Evolutionary conservation across 2,329 filamentous ascomycete species (phyloP).

Genomic region (Aspergillus bombycis): DNA sequence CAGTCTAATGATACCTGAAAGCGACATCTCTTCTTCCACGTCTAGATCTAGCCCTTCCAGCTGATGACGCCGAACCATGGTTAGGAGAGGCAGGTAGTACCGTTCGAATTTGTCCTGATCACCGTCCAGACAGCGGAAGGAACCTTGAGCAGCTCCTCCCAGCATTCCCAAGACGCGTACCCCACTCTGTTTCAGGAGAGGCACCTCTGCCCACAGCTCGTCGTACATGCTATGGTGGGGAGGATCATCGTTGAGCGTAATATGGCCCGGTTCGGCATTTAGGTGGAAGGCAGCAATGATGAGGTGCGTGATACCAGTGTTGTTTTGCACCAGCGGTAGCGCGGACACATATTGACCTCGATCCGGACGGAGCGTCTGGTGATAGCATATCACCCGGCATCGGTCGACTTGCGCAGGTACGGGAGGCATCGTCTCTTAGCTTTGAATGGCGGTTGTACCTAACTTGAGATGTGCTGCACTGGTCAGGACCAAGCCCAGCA

Average conservation of each 20-base stretch:
- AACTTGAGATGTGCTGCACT: constrained; percentile 2
- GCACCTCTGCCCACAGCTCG: constrained; percentile 77
- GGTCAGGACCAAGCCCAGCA: neutral
- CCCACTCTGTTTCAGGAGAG: constrained; percentile 70
- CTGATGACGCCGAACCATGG: constrained; percentile 63
- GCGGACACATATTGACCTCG: constrained; percentile 61
- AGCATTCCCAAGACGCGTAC: constrained; percentile 85
- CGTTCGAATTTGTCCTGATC: constrained; percentile 65
- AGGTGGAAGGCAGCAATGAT: constrained; percentile 87
- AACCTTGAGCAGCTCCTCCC: constrained; percentile 79
- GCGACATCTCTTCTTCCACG: constrained; percentile 75
- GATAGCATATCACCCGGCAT: constrained; percentile 55
- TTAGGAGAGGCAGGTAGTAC: constrained; percentile 71
- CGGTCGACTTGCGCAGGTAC: constrained; percentile 30
- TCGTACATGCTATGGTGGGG: constrained; percentile 69
- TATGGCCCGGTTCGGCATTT: constrained; percentile 66
- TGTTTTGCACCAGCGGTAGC: constrained; percentile 61
- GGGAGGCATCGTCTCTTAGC: constrained; percentile 40
- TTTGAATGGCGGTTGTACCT: neutral
- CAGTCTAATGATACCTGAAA: constrained; percentile 66
- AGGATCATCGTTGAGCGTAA: constrained; percentile 79
- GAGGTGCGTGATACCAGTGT: constrained; percentile 73
- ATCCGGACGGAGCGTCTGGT: constrained; percentile 65
- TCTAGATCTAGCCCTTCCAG: constrained; percentile 77
- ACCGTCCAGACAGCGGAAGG: constrained; percentile 66